These are phyloP conservation scores for Litsea cubeba DNA, from an alignment of 164 flowering plant species.

Conservation along the genomic window DNA sequence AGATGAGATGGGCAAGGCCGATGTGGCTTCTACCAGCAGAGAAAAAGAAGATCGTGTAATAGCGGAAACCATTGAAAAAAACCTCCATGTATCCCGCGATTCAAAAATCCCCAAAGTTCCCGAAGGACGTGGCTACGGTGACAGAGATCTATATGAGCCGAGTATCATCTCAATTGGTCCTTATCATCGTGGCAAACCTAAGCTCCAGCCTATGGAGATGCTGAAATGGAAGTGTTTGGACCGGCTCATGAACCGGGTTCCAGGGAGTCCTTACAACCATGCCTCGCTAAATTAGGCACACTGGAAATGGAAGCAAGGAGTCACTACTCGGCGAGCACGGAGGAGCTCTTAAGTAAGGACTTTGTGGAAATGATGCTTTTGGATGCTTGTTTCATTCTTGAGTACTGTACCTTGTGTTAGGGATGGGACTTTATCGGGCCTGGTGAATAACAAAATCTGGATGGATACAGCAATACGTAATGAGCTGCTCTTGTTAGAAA, in stretches of 20 bases:
- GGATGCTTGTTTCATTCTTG: conserved; percentile 3
- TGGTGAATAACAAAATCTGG: not conserved
- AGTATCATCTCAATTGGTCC: conserved; percentile 47
- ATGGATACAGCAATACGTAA: not conserved
- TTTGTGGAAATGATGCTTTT: conserved; percentile 6
- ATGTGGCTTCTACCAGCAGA: too few species aligned
- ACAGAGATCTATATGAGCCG: conserved; percentile 28
- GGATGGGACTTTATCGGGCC: too few species aligned
- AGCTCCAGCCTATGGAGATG: conserved; percentile 47
- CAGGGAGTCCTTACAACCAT: conserved; percentile 27
- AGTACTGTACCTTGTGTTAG: too few species aligned
- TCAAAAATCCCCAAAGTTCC: conserved; percentile 34
- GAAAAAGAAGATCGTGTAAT: too few species aligned
- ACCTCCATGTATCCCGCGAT: too few species aligned
- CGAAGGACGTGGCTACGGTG: conserved; percentile 28
- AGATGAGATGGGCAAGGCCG: too few species aligned
- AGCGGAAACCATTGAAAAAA: too few species aligned
- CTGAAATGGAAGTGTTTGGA: too few species aligned
- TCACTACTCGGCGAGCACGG: not conserved
- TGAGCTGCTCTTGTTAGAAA: conserved; percentile 9
- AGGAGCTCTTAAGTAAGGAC: not conserved
- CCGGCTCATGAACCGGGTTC: conserved; percentile 28
- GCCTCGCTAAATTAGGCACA: too few species aligned
- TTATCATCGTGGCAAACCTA: conserved; percentile 44
- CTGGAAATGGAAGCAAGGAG: conserved; percentile 20